These are phyloP conservation scores for Brassica napus DNA, from an alignment of 345 rosid genomes.

Conservation along the genomic window Da-Ae NC_063447.1:11420501-11421000, in stretches of 20 bases:
- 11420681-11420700: constrained; percentile 90
- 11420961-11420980: constrained; percentile 64
- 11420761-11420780: constrained; percentile 49
- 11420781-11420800: constrained; percentile 40
- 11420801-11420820: neutral
- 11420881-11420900: constrained; percentile 60
- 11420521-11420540: constrained; percentile 95
- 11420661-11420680: constrained; percentile 51
- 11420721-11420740: constrained; percentile 62
- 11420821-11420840: neutral
- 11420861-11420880: constrained; percentile 50
- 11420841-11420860: constrained; percentile 41
- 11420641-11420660: neutral
- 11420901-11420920: constrained; percentile 41
- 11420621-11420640: neutral
- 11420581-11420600: neutral
- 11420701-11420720: constrained; percentile 80
- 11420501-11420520: constrained; percentile 74
- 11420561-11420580: constrained; percentile 65
- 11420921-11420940: constrained; percentile 46
- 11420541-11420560: constrained; percentile 79
- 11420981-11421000: constrained; percentile 46
- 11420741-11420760: constrained; percentile 46
- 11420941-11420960: constrained; percentile 73
- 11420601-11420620: neutral